Base-by-base conservation (phyloP, 2,329 filamentous ascomycete species). In the Xylaria sp. region DNA sequence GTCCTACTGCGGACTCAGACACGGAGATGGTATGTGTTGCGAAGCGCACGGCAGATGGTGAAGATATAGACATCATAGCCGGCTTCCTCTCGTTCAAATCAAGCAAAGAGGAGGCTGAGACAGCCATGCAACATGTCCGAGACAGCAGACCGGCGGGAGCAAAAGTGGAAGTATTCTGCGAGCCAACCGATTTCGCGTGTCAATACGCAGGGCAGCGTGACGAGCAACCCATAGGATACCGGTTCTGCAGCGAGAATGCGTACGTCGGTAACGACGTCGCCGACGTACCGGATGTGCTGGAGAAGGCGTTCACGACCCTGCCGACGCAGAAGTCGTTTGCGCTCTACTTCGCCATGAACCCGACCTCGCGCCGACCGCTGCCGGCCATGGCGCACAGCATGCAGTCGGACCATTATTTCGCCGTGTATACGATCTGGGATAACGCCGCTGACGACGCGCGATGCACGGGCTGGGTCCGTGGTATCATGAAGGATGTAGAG, bases 381-480 rank as follows among this genome's bases (percentile, higher is more conserved):
- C 79, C 80, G 0, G 83, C 85, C 65, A 88, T 88, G 86, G 86
- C 86, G 3, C 76, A 87, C 15, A 84, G 81, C 33, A 82, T 87
- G 82, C 85, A 87, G 63, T 81, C 81, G 0, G 86, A 88, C 71
- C 85, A 88, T 74, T 88, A 88, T 74, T 84, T 88, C 73, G 84
- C 86, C 1, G 63, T 85, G 2, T 88, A 88, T 71, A 79, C 83
- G 0, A 77, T 86, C 1, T 88, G 84, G 82, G 82, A 86, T 58
- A 76, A 84, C 28, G 77, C 75, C 20, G 68, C 73, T 2, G 84
- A 87, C 46, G 86, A 87, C 67, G 74, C 72, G 0, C 68, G 71
- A n/a, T 85, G 82, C 73, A 75, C 77, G 36, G 69, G 49, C 1
- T 88, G 86, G 86, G 79, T 85, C 0, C 73, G 74, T n/a, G 69